Evolutionary conservation across 106 monocot genomes (phyloP).

Genomic region (Dendrobium officinale): DNA sequence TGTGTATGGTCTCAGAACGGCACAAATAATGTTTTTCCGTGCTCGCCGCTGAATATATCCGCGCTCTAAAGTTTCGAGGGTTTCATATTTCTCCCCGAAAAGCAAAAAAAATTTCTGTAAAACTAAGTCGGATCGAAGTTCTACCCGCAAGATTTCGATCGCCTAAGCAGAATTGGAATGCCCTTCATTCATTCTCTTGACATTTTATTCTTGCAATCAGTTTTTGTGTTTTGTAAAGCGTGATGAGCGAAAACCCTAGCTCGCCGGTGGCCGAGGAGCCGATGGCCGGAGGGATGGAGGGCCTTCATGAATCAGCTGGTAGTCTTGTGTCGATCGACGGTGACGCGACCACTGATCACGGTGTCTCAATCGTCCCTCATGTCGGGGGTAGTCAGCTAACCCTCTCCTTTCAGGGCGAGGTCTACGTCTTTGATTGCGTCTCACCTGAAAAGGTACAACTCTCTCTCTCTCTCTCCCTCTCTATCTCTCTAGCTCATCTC

Average conservation of each 20-base stretch:
- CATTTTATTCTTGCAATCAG: not conserved
- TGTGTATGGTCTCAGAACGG: not conserved
- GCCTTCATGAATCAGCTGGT: not conserved
- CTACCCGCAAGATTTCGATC: not conserved
- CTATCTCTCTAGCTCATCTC: not conserved
- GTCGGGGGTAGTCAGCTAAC: slow-evolving; percentile 53
- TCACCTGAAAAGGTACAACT: slow-evolving; percentile 54
- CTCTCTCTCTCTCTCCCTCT: not conserved
- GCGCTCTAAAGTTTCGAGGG: not conserved
- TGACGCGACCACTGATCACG: not conserved
- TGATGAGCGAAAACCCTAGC: slow-evolving; percentile 10
- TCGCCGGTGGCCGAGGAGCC: not conserved
- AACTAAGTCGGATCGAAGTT: not conserved
- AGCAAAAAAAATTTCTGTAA: not conserved
- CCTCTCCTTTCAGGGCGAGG: slow-evolving; percentile 78
- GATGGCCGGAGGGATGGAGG: slow-evolving; percentile 3
- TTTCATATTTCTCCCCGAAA: not conserved
- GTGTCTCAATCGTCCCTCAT: slow-evolving; percentile 4
- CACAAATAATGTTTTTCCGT: not conserved
- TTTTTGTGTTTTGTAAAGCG: not conserved
- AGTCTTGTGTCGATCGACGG: slow-evolving; percentile 1
- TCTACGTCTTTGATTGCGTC: slow-evolving; percentile 74
- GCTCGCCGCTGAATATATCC: not conserved
- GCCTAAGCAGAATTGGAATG: not conserved
- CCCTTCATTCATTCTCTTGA: not conserved